Percentiles rank a stretch among this genome's conserved stretches.
Conservation (phyloP, 2,329 filamentous ascomycete genomes). For the Aspergillus phoenicis region DNA sequence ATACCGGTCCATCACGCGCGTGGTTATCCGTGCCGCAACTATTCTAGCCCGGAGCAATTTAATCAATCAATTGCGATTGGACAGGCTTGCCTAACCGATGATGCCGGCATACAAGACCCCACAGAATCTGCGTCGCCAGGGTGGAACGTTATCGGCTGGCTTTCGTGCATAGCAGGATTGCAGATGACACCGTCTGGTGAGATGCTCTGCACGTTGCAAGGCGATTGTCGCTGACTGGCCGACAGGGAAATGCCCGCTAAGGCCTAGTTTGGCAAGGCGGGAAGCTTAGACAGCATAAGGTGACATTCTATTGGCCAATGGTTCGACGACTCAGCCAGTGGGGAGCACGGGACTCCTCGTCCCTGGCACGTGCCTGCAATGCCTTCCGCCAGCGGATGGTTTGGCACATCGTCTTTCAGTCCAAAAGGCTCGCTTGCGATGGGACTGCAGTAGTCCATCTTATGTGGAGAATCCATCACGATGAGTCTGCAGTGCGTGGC, state of each 20-base stretch:
- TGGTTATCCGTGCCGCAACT: background rate
- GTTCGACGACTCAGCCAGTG: background rate
- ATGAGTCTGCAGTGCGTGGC: too few species aligned
- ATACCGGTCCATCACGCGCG: background rate
- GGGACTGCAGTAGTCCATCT: background rate
- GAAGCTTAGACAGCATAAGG: background rate
- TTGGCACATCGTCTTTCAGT: background rate
- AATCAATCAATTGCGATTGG: slow-evolving; percentile 13
- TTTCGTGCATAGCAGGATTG: background rate
- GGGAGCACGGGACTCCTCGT: background rate
- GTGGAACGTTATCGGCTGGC: slow-evolving; percentile 1
- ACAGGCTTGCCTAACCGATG: background rate
- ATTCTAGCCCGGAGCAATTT: background rate
- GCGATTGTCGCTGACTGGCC: slow-evolving; percentile 19
- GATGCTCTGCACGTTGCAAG: slow-evolving; percentile 18
- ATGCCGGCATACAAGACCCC: background rate
- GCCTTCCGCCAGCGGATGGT: background rate
- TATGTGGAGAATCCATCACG: too few species aligned
- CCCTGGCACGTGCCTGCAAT: slow-evolving; percentile 3
- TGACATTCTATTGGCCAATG: background rate
- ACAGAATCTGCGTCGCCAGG: background rate
- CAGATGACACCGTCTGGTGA: background rate
- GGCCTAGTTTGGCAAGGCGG: background rate
- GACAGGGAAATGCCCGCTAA: background rate
- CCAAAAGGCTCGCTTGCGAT: background rate